phyloP scores from a whole-genome alignment of 1,284 basidiomycete species.

The Puccinia brachypodii region DNA sequence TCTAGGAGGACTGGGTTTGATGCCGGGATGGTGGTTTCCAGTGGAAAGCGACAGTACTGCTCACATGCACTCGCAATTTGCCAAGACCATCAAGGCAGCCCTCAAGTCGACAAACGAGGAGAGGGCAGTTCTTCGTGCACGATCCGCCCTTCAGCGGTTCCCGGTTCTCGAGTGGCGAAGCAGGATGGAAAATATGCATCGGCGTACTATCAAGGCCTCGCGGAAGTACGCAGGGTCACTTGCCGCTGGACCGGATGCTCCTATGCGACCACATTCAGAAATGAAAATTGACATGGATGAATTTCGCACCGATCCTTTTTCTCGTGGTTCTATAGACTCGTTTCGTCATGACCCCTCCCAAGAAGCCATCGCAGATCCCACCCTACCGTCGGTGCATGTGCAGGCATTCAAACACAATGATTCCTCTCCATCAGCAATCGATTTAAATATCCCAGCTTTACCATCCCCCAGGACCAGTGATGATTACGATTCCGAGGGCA shows the following conservation, averaged over 20 bases:
- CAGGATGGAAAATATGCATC: conserved; percentile 88
- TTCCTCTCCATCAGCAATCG: neutral
- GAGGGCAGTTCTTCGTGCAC: conserved; percentile 81
- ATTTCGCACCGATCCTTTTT: neutral
- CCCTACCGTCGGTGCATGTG: neutral
- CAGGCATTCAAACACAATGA: neutral
- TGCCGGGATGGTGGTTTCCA: conserved; percentile 75
- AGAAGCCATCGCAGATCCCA: neutral
- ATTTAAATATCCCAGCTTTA: neutral
- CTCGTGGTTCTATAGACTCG: conserved; percentile 3
- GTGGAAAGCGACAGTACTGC: conserved; percentile 85
- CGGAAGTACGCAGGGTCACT: conserved; percentile 68
- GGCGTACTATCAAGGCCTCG: conserved; percentile 72
- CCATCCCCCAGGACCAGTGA: neutral
- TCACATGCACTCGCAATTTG: conserved; percentile 90
- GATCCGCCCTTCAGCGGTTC: conserved; percentile 89
- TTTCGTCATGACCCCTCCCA: neutral
- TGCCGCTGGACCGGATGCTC: conserved; percentile 67
- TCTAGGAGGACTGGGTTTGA: conserved; percentile 85
- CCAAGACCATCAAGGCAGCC: conserved; percentile 89
- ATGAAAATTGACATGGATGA: conserved; percentile 24
- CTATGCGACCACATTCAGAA: conserved; percentile 16
- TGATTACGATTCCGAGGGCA: neutral
- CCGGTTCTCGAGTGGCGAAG: conserved; percentile 95
- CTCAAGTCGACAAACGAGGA: conserved; percentile 85